Evolutionary conservation across 2,329 filamentous ascomycete genomes (phyloP).

Genomic region (Trichoderma pleuroti): DNA sequence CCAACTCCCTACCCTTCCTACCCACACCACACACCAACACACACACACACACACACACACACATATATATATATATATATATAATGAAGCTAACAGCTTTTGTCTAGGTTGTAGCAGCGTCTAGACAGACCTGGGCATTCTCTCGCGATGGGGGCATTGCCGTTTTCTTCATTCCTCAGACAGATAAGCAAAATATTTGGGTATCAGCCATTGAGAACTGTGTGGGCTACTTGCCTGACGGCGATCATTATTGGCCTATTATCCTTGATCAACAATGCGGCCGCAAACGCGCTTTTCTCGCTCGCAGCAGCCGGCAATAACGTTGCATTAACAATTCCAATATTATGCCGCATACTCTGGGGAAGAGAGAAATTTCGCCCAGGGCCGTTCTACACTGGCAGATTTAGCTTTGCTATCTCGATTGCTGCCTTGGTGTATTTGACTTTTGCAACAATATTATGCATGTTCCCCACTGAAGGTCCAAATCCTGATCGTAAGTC

Average conservation of each 20-base stretch:
- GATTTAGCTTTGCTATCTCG: not conserved
- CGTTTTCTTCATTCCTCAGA: not conserved
- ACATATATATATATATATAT: not conserved
- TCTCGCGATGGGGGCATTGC: not conserved
- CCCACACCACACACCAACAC: too few relatives aligned
- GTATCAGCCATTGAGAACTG: not conserved
- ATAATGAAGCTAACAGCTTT: not conserved
- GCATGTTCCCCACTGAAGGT: slow-evolving; percentile 7
- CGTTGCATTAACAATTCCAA: not conserved
- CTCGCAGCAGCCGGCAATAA: not conserved
- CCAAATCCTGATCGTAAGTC: slow-evolving; percentile 9
- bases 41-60: too few relatives aligned
- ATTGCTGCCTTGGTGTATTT: not conserved
- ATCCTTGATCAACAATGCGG: not conserved
- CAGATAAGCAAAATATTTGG: not conserved
- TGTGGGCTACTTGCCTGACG: not conserved
- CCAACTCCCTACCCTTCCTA: too few relatives aligned
- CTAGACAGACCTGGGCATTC: slow-evolving; percentile 6
- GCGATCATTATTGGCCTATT: not conserved
- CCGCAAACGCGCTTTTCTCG: not conserved
- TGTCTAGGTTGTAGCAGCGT: slow-evolving; percentile 1
- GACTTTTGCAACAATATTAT: not conserved
- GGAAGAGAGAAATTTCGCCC: not conserved
- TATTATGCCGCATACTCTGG: not conserved
- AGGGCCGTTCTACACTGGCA: not conserved